Conservation (phyloP, 2,329 filamentous ascomycete genomes). For the Trichoderma semiorbis region DNA sequence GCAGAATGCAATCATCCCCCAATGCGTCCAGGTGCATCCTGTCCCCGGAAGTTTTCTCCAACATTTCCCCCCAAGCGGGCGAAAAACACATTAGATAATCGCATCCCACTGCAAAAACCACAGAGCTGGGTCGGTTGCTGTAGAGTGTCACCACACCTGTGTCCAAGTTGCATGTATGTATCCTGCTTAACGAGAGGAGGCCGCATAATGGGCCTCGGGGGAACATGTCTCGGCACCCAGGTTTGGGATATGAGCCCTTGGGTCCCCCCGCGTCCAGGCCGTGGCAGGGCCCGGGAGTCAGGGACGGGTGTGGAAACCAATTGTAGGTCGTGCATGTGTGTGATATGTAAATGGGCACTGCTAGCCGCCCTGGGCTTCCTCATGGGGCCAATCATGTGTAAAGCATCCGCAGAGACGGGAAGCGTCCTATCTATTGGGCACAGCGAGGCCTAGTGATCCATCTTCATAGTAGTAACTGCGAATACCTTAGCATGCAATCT, state of each 20-base stretch:
- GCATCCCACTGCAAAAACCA: background rate
- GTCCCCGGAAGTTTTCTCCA: background rate
- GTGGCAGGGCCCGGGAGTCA: conserved; percentile 17
- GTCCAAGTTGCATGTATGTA: background rate
- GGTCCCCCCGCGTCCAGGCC: conserved; percentile 9
- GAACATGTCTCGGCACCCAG: conserved; percentile 13
- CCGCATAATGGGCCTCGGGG: conserved; percentile 18
- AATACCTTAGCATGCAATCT: background rate
- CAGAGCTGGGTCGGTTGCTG: background rate
- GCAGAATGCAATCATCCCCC: background rate
- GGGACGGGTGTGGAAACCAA: conserved; percentile 18
- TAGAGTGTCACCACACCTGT: conserved; percentile 1
- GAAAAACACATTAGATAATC: background rate
- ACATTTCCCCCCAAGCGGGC: background rate
- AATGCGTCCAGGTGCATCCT: background rate
- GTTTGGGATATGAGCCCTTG: conserved; percentile 15
- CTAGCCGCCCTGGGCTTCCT: conserved; percentile 9
- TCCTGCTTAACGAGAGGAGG: conserved; percentile 14
- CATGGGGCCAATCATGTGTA: conserved; percentile 7
- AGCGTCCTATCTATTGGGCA: background rate
- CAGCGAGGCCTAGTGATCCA: background rate
- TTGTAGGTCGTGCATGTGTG: conserved; percentile 17
- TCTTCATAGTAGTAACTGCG: background rate
- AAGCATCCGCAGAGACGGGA: background rate
- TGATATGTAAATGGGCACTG: conserved; percentile 13